Evolutionary conservation across 495 filamentous ascomycete species (phyloP), one percentile per base, ranked within the genome.

Genomic region (Penicillium lividum): DNA sequence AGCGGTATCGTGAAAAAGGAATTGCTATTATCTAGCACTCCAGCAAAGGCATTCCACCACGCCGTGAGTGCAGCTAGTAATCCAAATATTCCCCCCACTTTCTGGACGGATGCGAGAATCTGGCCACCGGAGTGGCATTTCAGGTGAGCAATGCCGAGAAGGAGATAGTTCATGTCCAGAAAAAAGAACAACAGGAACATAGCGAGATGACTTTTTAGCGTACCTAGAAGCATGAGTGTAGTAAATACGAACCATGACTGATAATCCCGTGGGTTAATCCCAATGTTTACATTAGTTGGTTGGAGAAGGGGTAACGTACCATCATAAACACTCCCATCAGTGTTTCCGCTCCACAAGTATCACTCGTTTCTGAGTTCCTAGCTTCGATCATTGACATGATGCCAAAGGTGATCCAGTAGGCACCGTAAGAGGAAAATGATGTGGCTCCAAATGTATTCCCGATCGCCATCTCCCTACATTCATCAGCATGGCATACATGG

Each of bases 231-330:
- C 46, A 94, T 77, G 36, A 96, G 70, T 57, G 81, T 84, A 52
- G 92, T 96, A 82, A 96, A 96, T 76, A 96, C 91, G 77, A 93
- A 94, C 92, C 92, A 96, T 67, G 82, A 84, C 81, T 83, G n/a
- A 7, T 33, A n/a, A 6, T 52, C 7, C 1, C 7, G 16, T 6
- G 6, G 22, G 38, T 56, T 25, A 56, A 45, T 54, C 5, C 27
- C 7, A 11, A 33, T 33, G 0, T 11, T 11, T 36, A 18, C 8
- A 31, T 43, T 9, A 7, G 8, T n/a, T 10, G 10, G 10, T n/a
- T 4, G 33, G 25, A 5, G 25, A 3, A n/a, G 18, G n/a, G 13
- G 11, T 6, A 3, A 53, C 66, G 33, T 72, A 85, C 83, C 82
- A 88, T 84, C 43, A 94, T 77, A 79, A 88, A 94, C 64, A 92